Evolutionary conservation across 1,284 basidiomycete genomes (phyloP), one percentile per base, ranked within the genome.

Genomic region (Austroboletus niveus): DNA sequence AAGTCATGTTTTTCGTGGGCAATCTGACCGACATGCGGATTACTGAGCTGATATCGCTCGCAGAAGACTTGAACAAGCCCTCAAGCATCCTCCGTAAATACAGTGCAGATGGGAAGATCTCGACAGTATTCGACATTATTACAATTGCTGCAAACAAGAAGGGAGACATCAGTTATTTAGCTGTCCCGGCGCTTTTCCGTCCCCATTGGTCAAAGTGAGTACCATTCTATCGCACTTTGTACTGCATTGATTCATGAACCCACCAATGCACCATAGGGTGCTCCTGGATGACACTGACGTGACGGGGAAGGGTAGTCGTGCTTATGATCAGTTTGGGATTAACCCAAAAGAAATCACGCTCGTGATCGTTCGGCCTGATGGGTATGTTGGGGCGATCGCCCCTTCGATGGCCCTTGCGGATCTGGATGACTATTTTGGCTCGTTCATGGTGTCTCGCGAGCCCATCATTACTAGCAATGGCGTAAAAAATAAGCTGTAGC

Each of bases 311-410:
- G 43, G 43, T 14, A 40, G 40, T 3, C 31, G 12, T 17, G 47
- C 30, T 11, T 48, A 48, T 4, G 40, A 42, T 40, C 29, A 31
- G n/a, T 48, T 48, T 12, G 12, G 47, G 15, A 44, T 48, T 14
- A 31, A 39, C 20, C 22, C 39, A 12, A 41, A 15, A 20, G 20
- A 41, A 22, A 41, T 41, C 11, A 41, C 39, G 39, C 39, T 41
- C 5, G 39, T 41, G 12, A 36, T 57, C 20, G 49, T 56, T 40
- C 55, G 55, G 20, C 55, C 55, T 0, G 54, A 56, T 43, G 55
- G 55, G 29, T 53, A 56, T 32, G 54, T 56, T 1, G 55, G 55
- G 27, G 36, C 29, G 1, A 27, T 56, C 9, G 49, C n/a, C 17
- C 46, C 55, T 9, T 56, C 55, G 11, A 48, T 15, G 4, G 46